phyloP scores from a whole-genome alignment of 176 grass and related monocot genomes.

The Triticum dicoccoides region DNA sequence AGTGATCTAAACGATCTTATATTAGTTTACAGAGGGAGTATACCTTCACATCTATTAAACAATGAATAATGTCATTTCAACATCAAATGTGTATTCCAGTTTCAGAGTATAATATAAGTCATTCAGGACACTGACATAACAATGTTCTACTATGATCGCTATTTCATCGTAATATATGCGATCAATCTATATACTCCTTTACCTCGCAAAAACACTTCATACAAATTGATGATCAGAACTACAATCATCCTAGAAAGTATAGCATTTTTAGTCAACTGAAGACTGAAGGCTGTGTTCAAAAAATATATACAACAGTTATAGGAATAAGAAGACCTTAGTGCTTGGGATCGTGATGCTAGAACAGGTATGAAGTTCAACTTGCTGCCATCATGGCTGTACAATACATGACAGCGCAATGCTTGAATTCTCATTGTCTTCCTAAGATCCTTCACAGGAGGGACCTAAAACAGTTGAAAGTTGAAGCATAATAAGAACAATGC shows the following conservation, averaged over 20 bases:
- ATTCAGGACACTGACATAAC: background rate
- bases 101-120: background rate
- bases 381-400: slow-evolving; percentile 90
- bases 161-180: background rate
- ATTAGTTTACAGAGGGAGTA: no score
- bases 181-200: background rate
- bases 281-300: slow-evolving; percentile 8
- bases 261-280: background rate
- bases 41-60: background rate
- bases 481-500: slow-evolving; percentile 15
- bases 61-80: background rate
- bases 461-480: slow-evolving; percentile 45
- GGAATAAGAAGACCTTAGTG: slow-evolving; percentile 58
- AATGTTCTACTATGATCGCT: background rate
- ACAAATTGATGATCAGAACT: slow-evolving; percentile 4
- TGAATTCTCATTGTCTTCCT: slow-evolving; percentile 81
- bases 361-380: slow-evolving; percentile 79
- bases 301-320: slow-evolving; percentile 7
- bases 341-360: slow-evolving; percentile 78
- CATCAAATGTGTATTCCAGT: background rate
- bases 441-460: slow-evolving; percentile 71
- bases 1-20: no score
- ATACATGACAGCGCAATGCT: slow-evolving; percentile 74
- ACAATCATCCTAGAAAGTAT: background rate
- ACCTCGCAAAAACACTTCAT: background rate